Evolutionary conservation across 2,329 filamentous ascomycete genomes (phyloP).

Genomic region (Aspergillus udagawae): DNA sequence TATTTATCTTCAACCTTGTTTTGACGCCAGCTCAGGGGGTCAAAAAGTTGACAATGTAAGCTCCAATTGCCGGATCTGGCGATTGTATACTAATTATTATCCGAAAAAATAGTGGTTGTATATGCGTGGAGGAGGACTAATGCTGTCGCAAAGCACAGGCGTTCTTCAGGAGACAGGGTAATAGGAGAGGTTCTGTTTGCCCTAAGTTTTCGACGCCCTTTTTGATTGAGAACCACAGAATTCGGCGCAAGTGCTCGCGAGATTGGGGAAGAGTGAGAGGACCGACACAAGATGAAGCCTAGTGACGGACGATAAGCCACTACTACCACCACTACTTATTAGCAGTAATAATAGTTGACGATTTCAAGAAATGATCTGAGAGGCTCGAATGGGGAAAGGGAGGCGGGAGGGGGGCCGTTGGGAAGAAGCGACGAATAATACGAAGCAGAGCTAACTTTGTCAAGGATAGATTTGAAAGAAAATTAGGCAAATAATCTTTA

Average conservation of each 20-base stretch:
- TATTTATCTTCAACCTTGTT: neutral
- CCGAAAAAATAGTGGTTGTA: neutral
- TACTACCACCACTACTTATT: neutral
- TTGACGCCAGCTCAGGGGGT: neutral
- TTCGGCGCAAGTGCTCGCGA: neutral
- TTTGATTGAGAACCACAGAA: neutral
- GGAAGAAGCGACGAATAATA: conserved; percentile 1
- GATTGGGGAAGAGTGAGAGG: neutral
- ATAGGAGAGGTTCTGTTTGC: neutral
- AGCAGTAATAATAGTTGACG: neutral
- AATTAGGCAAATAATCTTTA: neutral
- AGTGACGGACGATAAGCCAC: neutral
- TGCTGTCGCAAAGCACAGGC: neutral
- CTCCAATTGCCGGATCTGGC: neutral
- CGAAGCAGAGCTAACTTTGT: neutral
- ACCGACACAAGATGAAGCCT: neutral
- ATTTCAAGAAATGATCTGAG: neutral
- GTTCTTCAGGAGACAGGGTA: neutral
- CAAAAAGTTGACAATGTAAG: neutral
- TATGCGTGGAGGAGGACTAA: neutral
- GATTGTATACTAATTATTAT: neutral
- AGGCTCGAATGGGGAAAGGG: neutral
- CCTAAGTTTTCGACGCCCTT: neutral
- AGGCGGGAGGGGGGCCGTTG: neutral
- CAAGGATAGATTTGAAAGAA: neutral